Percentiles rank a stretch among this genome's conserved stretches.
Conservation (phyloP, 1,139 yeast species). For the Neolecta irregularis region DNA sequence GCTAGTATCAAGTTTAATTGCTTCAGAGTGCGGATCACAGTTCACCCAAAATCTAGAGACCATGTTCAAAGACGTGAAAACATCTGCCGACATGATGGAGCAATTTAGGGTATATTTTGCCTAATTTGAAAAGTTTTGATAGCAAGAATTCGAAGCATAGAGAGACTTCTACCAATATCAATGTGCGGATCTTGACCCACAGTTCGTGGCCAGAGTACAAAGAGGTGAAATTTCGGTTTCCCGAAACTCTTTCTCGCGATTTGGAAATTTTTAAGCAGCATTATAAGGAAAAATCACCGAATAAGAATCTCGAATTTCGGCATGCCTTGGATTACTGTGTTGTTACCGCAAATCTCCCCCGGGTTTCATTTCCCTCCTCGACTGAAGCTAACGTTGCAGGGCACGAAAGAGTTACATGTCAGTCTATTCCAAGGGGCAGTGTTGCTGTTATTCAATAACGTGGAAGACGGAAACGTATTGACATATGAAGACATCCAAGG, state of each 20-base stretch:
- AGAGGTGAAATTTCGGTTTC: constrained; percentile 21
- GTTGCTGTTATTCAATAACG: constrained; percentile 21
- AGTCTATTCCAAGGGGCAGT: constrained; percentile 23
- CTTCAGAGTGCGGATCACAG: constrained; percentile 23
- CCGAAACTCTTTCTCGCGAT: constrained; percentile 18
- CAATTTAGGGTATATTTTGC: constrained; percentile 15
- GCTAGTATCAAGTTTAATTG: not conserved
- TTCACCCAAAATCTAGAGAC: constrained; percentile 22
- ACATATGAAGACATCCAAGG: constrained; percentile 18
- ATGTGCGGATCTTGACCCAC: constrained; percentile 22
- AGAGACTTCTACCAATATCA: constrained; percentile 8
- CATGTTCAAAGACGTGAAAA: constrained; percentile 26
- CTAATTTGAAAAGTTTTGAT: not conserved
- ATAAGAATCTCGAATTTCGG: constrained; percentile 23
- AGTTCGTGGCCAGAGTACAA: constrained; percentile 25
- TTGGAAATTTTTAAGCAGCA: constrained; percentile 18
- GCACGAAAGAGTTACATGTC: constrained; percentile 22
- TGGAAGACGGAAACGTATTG: constrained; percentile 15
- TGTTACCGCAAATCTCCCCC: constrained; percentile 22
- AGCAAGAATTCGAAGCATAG: constrained; percentile 12
- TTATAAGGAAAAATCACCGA: constrained; percentile 18
- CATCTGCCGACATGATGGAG: constrained; percentile 17
- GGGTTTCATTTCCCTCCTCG: not conserved
- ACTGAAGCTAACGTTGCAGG: constrained; percentile 13
- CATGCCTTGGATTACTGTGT: constrained; percentile 23